These are phyloP conservation scores for Ustilago esculenta DNA, from an alignment of 1,284 basidiomycete species.

Conservation along the genomic window DNA sequence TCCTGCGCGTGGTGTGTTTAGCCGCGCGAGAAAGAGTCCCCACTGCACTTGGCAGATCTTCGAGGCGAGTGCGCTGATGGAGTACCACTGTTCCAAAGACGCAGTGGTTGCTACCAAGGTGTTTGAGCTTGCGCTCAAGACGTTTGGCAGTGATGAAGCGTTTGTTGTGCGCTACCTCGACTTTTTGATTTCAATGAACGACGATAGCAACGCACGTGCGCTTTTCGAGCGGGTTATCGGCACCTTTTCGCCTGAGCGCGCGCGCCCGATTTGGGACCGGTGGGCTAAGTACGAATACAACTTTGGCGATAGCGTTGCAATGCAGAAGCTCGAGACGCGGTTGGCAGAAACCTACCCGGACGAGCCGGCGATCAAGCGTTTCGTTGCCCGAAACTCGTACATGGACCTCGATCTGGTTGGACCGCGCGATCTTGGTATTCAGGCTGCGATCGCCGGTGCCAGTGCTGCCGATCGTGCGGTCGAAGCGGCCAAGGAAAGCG, in stretches of 20 bases:
- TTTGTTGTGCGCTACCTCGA: conserved; percentile 89
- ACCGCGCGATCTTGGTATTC: conserved; percentile 82
- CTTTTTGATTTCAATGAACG: conserved; percentile 93
- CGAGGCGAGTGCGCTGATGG: conserved; percentile 88
- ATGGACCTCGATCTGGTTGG: conserved; percentile 88
- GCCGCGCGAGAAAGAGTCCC: conserved; percentile 83
- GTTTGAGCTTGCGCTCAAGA: conserved; percentile 91
- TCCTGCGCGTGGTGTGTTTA: conserved; percentile 81
- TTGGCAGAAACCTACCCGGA: conserved; percentile 86
- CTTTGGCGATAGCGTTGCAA: conserved; percentile 89
- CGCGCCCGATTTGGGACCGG: conserved; percentile 88
- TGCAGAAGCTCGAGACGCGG: conserved; percentile 86
- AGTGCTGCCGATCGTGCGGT: conserved; percentile 50
- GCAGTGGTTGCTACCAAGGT: conserved; percentile 85
- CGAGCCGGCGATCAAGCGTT: conserved; percentile 88
- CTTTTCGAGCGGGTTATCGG: conserved; percentile 88
- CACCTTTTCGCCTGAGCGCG: conserved; percentile 81
- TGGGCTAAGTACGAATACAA: conserved; percentile 96
- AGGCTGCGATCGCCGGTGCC: conserved; percentile 16
- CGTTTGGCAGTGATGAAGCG: conserved; percentile 78
- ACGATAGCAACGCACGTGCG: conserved; percentile 93
- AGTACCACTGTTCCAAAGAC: conserved; percentile 93
- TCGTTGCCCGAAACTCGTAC: conserved; percentile 89
- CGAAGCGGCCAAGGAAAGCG: conserved; percentile 30
- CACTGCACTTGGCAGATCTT: conserved; percentile 92